These are phyloP conservation scores for Bothriochloa decipiens DNA, from an alignment of 176 grass and related monocot species.

Conservation along the genomic window DNA sequence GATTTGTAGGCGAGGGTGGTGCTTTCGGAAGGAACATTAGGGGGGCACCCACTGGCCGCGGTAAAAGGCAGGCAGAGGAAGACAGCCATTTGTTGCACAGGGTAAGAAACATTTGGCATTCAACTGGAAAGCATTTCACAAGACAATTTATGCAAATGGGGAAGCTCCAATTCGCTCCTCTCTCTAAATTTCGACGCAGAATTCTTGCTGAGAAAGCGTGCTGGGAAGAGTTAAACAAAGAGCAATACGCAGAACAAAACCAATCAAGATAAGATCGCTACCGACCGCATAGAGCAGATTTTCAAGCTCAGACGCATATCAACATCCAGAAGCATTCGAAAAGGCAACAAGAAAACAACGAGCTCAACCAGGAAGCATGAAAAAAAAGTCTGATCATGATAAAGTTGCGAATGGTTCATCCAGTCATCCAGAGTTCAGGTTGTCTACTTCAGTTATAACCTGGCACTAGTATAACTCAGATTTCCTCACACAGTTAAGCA, in stretches of 20 bases:
- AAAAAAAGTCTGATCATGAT: background rate
- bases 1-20: background rate
- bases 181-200: background rate
- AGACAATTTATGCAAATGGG: background rate
- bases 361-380: background rate
- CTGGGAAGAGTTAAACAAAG: background rate
- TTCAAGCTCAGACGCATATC: background rate
- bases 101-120: background rate
- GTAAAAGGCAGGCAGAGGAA: background rate
- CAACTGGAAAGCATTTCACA: background rate
- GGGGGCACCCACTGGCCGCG: background rate
- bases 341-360: background rate
- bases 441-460: background rate
- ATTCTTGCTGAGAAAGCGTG: background rate
- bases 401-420: background rate
- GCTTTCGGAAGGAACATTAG: background rate
- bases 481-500: constrained; percentile 9
- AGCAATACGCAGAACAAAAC: background rate
- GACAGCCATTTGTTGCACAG: background rate
- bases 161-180: background rate
- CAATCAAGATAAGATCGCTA: background rate
- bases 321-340: background rate
- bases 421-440: background rate
- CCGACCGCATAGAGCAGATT: background rate
- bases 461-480: background rate